Evolutionary conservation across 2,329 filamentous ascomycete genomes (phyloP).

Genomic region (Epicoccum sorghinum): DNA sequence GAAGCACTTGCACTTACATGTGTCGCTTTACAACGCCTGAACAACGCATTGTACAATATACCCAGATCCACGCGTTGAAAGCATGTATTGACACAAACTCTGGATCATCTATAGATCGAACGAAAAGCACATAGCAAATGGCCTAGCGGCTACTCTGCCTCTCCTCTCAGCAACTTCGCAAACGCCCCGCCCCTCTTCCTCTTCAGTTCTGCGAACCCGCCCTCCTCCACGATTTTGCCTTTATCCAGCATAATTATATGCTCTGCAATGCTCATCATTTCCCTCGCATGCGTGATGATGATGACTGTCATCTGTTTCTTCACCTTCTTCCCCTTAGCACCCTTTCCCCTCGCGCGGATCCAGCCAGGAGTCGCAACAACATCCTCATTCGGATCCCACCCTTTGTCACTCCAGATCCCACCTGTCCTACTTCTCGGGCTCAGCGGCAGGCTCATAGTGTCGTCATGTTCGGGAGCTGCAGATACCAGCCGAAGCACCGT

Average conservation of each 20-base stretch:
- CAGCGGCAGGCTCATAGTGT: not conserved
- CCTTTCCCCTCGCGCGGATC: conserved; percentile 10
- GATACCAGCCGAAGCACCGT: conserved; percentile 64
- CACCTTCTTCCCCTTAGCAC: conserved; percentile 4
- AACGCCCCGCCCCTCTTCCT: conserved; percentile 36
- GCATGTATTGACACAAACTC: not conserved
- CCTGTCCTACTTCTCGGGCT: conserved; percentile 3
- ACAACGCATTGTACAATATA: conserved; percentile 1
- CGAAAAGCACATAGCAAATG: not conserved
- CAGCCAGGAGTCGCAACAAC: conserved; percentile 5
- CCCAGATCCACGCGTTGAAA: not conserved
- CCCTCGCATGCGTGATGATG: conserved; percentile 78
- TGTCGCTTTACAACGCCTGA: not conserved
- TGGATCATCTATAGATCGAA: not conserved
- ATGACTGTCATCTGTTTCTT: conserved; percentile 68
- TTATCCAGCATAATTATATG: conserved; percentile 74
- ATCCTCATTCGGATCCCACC: conserved; percentile 16
- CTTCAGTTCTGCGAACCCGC: conserved; percentile 67
- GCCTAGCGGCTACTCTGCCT: conserved; percentile 16
- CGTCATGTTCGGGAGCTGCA: not conserved
- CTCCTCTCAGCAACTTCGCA: conserved; percentile 48
- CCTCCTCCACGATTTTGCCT: conserved; percentile 70
- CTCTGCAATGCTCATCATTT: conserved; percentile 87
- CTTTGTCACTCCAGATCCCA: conserved; percentile 21
- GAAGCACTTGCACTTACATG: not conserved